These are phyloP conservation scores for Strobilomyces dryophilus DNA, from an alignment of 768 basidiomycete genomes.

Conservation along the genomic window DNA sequence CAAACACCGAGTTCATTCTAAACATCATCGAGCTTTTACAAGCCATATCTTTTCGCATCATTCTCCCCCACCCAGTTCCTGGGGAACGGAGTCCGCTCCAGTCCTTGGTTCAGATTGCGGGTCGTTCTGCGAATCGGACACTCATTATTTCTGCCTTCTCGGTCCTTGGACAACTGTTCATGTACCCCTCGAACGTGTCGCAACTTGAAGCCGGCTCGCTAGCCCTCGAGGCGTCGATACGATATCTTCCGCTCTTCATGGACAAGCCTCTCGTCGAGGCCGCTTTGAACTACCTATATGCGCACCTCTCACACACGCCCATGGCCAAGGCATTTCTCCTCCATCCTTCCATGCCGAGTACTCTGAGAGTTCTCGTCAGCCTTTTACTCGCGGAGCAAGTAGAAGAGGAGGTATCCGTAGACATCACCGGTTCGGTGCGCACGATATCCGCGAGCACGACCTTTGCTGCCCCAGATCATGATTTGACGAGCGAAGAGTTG, in stretches of 20 bases:
- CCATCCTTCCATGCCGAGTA: conserved; percentile 64
- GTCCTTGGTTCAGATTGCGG: conserved; percentile 52
- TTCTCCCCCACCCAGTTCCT: conserved; percentile 34
- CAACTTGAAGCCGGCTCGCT: conserved; percentile 54
- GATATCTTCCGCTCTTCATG: conserved; percentile 66
- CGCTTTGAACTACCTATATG: conserved; percentile 69
- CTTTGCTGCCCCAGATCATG: conserved; percentile 50
- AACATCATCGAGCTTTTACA: conserved; percentile 71
- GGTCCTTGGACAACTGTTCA: conserved; percentile 58
- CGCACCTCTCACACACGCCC: conserved; percentile 67
- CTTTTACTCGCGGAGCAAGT: conserved; percentile 69
- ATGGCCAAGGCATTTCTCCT: conserved; percentile 77
- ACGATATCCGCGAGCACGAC: conserved; percentile 54
- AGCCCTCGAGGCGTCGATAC: conserved; percentile 59
- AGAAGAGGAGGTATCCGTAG: conserved; percentile 60
- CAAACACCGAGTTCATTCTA: conserved; percentile 68
- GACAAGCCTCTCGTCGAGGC: conserved; percentile 71
- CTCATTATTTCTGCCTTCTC: conserved; percentile 65
- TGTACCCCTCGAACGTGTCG: conserved; percentile 52
- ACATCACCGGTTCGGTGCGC: conserved; percentile 56
- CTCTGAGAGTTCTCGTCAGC: conserved; percentile 62
- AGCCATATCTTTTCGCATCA: conserved; percentile 47
- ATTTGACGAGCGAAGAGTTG: conserved; percentile 68
- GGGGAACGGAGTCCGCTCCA: conserved; percentile 48
- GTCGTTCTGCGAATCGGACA: conserved; percentile 64